Evolutionary conservation across 163 green algal species (phyloP).

Genomic region (Scenedesmus sp.): DNA sequence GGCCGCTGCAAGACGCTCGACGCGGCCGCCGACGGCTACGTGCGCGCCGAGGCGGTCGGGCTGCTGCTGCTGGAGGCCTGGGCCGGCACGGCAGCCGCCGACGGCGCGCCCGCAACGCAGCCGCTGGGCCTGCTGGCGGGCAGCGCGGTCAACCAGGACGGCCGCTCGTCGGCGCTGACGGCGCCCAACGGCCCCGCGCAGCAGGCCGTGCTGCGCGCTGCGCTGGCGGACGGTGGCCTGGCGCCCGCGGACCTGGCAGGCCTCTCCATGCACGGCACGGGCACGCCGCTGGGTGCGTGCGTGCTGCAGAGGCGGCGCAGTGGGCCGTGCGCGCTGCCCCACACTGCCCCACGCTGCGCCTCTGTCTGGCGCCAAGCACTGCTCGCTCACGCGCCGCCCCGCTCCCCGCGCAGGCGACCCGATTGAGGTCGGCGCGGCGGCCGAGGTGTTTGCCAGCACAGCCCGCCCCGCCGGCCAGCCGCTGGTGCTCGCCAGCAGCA

Average conservation of each 20-base stretch:
- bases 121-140: constrained; percentile 52
- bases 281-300: constrained; percentile 72
- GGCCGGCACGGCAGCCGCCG: neutral
- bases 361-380: neutral
- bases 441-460: constrained; percentile 50
- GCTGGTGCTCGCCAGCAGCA: constrained; percentile 71
- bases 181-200: constrained; percentile 88
- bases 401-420: constrained; percentile 54
- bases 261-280: constrained; percentile 89
- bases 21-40: constrained; percentile 71
- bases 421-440: constrained; percentile 76
- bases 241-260: constrained; percentile 36
- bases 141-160: constrained; percentile 86
- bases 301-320: no score
- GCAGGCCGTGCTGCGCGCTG: constrained; percentile 72
- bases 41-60: constrained; percentile 55
- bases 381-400: no score
- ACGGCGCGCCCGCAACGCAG: neutral
- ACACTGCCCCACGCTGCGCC: neutral
- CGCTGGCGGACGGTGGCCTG: constrained; percentile 59
- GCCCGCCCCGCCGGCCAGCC: neutral
- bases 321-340: neutral
- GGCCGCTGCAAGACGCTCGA: constrained; percentile 90
- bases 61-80: constrained; percentile 55
- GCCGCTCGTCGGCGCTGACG: constrained; percentile 82